Conservation (phyloP, 2,329 filamentous ascomycete genomes). For the Pyricularia grisea region DNA sequence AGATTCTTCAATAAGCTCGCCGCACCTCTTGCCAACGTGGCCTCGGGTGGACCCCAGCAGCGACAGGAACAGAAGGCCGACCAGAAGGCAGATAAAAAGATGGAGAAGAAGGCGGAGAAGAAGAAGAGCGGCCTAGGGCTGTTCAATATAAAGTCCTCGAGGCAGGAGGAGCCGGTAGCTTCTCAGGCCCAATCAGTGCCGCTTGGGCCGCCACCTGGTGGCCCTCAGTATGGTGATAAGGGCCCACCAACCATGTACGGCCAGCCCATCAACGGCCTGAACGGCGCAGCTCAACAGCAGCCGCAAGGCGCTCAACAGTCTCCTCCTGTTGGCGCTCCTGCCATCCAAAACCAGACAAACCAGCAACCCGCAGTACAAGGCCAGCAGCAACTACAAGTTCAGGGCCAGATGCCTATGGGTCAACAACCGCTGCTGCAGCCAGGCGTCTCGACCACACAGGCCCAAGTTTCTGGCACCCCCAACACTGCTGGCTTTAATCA, state of each 20-base stretch:
- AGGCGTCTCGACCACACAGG: not conserved
- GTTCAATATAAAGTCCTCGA: conserved; percentile 15
- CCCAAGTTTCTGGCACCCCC: not conserved
- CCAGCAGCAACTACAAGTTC: conserved; percentile 7
- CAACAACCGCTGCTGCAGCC: conserved; percentile 2
- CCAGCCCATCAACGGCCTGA: conserved; percentile 1
- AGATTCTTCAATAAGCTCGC: conserved; percentile 10
- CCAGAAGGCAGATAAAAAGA: not conserved
- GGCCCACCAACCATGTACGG: conserved; percentile 3
- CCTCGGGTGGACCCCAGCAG: conserved; percentile 5
- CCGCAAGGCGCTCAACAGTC: conserved; percentile 1
- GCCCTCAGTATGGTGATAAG: conserved; percentile 12
- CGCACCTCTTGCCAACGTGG: not conserved
- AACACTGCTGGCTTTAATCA: not conserved
- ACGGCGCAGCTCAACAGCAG: conserved; percentile 8
- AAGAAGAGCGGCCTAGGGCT: conserved; percentile 15
- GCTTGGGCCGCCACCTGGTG: conserved; percentile 14
- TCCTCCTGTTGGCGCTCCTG: not conserved
- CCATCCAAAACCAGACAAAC: not conserved
- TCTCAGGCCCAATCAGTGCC: not conserved
- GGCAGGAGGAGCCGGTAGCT: conserved; percentile 11
- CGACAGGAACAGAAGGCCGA: conserved; percentile 14
- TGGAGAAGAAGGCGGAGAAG: conserved; percentile 3
- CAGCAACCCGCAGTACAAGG: not conserved
- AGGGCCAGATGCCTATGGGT: not conserved